Conservation (phyloP, 495 filamentous ascomycete genomes). For the Parachaetomium inaequale region DNA sequence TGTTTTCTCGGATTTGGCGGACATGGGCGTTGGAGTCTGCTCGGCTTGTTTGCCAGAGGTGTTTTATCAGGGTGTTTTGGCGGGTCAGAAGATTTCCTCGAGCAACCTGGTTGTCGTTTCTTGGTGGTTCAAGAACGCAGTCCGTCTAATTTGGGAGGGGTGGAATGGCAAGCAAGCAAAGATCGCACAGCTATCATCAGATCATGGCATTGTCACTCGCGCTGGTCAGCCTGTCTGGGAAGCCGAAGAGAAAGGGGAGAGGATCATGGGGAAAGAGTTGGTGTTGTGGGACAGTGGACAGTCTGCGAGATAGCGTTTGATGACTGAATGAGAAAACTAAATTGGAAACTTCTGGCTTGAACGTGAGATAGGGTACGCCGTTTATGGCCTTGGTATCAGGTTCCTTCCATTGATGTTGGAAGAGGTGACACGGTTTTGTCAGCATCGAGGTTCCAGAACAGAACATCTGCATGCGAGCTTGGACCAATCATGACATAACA, state of each 20-base stretch:
- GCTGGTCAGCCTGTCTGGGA: not conserved
- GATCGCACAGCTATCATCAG: not conserved
- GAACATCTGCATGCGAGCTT: not conserved
- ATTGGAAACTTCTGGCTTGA: slow-evolving; percentile 13
- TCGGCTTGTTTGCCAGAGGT: not conserved
- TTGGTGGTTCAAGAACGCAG: slow-evolving; percentile 14
- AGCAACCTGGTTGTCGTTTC: not conserved
- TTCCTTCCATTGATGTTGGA: too few species aligned
- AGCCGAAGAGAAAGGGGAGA: not conserved
- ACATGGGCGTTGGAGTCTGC: slow-evolving; percentile 12
- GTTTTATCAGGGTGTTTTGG: slow-evolving; percentile 1
- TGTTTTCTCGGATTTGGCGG: not conserved
- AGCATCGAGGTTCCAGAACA: not conserved
- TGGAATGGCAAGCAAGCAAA: not conserved
- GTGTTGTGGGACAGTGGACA: not conserved
- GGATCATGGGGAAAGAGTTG: not conserved
- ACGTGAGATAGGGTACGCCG: not conserved
- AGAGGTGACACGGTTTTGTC: not conserved
- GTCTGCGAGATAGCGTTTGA: slow-evolving; percentile 13
- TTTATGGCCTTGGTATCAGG: not conserved
- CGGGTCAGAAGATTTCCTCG: not conserved
- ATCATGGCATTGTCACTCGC: not conserved
- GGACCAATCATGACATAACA: slow-evolving; percentile 9
- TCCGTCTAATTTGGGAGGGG: not conserved
- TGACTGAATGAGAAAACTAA: slow-evolving; percentile 28